A percentile compares a stretch with the other conserved stretches of the same genome.
Conservation (phyloP, 768 basidiomycete genomes). For the Tylopilus subfusipes region DNA sequence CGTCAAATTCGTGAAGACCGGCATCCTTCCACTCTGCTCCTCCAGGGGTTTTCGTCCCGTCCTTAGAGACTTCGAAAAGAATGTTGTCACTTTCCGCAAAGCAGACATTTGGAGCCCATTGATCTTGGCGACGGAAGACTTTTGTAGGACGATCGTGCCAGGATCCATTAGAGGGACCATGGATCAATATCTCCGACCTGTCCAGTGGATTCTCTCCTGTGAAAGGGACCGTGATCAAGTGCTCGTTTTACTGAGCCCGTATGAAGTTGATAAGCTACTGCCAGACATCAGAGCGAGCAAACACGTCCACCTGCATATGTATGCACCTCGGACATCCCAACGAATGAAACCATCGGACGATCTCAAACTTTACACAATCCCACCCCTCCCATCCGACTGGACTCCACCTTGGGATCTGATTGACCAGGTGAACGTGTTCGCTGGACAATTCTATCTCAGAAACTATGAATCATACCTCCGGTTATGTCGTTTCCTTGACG, state of each 20-base stretch:
- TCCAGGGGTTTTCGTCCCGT: no score
- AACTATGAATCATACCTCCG: no score
- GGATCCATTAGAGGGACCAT: not conserved
- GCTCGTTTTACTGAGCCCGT: conserved; percentile 22
- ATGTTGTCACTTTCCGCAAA: no score
- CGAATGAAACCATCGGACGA: conserved; percentile 37
- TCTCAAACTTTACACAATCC: conserved; percentile 11
- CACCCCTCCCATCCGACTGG: not conserved
- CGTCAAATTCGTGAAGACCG: not conserved
- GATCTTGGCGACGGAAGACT: conserved; percentile 10
- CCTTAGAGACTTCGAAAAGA: no score
- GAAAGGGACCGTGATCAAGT: not conserved
- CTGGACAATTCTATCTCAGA: no score
- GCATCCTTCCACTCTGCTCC: no score
- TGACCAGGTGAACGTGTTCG: no score
- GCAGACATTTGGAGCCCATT: no score
- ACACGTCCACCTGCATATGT: conserved; percentile 37
- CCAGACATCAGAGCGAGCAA: conserved; percentile 33
- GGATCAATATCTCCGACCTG: no score
- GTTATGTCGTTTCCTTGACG: no score
- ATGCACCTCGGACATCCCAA: conserved; percentile 35
- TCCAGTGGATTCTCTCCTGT: conserved; percentile 20
- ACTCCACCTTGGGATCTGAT: not conserved
- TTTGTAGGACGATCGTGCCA: conserved; percentile 7
- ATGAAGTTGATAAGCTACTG: conserved; percentile 35